Base-by-base conservation (phyloP, 805 yeast species). In the Candida stauntonica region DNA sequence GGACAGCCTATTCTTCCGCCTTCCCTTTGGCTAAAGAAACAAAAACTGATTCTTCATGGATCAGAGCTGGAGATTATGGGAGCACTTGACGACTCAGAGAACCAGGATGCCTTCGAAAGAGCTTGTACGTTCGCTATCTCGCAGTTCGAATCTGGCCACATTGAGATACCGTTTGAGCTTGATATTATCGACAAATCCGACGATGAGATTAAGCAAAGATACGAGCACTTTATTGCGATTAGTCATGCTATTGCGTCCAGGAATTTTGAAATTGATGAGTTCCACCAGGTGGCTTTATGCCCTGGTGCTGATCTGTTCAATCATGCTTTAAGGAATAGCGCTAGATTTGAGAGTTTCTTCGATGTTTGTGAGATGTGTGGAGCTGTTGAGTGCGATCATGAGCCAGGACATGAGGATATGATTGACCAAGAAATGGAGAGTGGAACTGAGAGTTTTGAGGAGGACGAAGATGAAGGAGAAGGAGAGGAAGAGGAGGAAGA, bases 251-350 rank as follows among this genome's bases (percentile, higher is more conserved):
- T 86, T 13, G 77, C 89, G 0, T 77, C 93, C 1, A 70, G 96
- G 44, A 88, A 89, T 1, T 89, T 91, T 57, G 79, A 78, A 29
- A 75, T 89, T 20, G 98, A 91, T 58, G 68, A 69, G 35, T 88
- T 60, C 55, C 86, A 82, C 50, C 84, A 79, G 23, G 67, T 81
- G 21, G 86, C 85, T 0, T 63, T 91, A 35, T 95, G 89, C 17
- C 96, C 97, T 0, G 86, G 88, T 13, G 97, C 96, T 0, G 96
- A 89, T 61, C 63, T 91, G 26, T 86, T 88, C 62, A 89, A 89
- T 49, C 96, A 88, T 54, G 70, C 62, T 12, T 77, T 60, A 2
- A 52, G 62, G 5, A 88, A 85, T 44, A 68, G 75, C 48, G 87
- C 80, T 8, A 81, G 79, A 59, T 86, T 87, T 54, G 83, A 77